Evolutionary conservation across 371 early-diverging fungal genomes (phyloP).

Genomic region (Mucor irregularis): DNA sequence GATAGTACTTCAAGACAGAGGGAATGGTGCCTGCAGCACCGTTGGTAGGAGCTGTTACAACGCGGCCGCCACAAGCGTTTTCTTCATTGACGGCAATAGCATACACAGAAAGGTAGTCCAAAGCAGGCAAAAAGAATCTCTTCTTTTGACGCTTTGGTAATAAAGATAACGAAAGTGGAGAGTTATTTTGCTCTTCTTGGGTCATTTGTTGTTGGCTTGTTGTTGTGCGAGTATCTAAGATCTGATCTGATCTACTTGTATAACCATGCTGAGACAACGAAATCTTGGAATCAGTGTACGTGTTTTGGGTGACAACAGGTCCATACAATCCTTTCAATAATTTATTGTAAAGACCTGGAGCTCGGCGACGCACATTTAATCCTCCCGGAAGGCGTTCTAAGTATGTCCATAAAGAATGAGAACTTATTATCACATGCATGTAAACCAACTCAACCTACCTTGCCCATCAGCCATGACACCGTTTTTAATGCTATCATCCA

Average conservation of each 20-base stretch:
- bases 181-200: neutral
- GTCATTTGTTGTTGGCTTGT: neutral
- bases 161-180: conserved; percentile 29
- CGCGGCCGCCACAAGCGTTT: conserved; percentile 92
- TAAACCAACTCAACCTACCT: neutral
- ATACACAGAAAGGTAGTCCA: conserved; percentile 92
- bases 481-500: conserved; percentile 90
- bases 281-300: conserved; percentile 20
- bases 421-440: neutral
- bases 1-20: conserved; percentile 90
- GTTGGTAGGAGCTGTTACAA: conserved; percentile 94
- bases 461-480: conserved; percentile 48
- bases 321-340: conserved; percentile 77
- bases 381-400: conserved; percentile 73
- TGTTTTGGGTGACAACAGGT: conserved; percentile 21
- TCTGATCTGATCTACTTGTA: too few relatives aligned
- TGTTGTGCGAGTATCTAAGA: too few relatives aligned
- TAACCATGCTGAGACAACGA: neutral
- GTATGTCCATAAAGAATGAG: neutral
- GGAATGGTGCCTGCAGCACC: conserved; percentile 93
- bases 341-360: conserved; percentile 84
- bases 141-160: conserved; percentile 44
- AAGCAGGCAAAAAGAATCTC: conserved; percentile 56
- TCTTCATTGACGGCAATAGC: conserved; percentile 97
- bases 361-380: conserved; percentile 85